phyloP scores from a whole-genome alignment of 441 rosid species.

The Syzygium syzygioides region DNA sequence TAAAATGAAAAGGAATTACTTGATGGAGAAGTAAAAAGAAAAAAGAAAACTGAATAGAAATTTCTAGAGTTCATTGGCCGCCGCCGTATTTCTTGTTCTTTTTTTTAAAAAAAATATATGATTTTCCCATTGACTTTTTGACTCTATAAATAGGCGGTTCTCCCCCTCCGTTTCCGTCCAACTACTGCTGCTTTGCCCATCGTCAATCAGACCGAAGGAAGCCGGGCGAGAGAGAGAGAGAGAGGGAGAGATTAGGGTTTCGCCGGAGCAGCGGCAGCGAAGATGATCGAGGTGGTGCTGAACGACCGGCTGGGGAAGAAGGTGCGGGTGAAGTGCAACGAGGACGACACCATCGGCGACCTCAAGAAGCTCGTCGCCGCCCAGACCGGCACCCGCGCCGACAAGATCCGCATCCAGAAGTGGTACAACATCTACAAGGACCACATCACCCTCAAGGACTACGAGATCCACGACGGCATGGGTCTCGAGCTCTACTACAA shows the following conservation, averaged over 20 bases:
- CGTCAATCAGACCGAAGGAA: not conserved
- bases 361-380: conserved; percentile 86
- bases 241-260: not conserved
- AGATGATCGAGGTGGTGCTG: conserved; percentile 80
- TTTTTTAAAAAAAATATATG: not conserved
- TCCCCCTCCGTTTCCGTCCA: fast-evolving
- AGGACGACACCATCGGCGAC: conserved; percentile 86
- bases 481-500: conserved; percentile 68
- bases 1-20: not conserved
- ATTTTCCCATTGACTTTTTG: not conserved
- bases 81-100: not conserved
- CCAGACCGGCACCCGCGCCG: conserved; percentile 66
- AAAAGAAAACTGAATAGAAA: not conserved
- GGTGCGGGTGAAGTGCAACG: conserved; percentile 84
- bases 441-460: conserved; percentile 62
- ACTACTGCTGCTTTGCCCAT: not conserved
- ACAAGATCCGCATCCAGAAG: conserved; percentile 79
- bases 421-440: conserved; percentile 74
- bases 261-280: not conserved
- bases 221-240: not conserved
- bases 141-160: not conserved
- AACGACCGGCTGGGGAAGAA: conserved; percentile 81
- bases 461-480: conserved; percentile 68
- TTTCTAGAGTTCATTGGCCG: not conserved
- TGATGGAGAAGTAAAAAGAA: not conserved